Evolutionary conservation across 345 rosid species (phyloP).

Genomic region (Eucalyptus urophylla): DNA sequence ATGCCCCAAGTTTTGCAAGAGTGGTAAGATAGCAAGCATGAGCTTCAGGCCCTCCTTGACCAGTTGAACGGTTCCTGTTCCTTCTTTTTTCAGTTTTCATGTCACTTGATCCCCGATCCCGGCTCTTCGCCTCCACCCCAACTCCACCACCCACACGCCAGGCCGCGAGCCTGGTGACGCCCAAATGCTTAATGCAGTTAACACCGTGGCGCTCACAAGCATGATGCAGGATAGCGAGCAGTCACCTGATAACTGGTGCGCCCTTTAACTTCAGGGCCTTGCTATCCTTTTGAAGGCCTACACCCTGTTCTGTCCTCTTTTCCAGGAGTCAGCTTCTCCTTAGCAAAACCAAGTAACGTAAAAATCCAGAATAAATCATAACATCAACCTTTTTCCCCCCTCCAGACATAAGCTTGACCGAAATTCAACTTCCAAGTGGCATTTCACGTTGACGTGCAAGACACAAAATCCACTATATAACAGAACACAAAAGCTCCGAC

Average conservation of each 20-base stretch:
- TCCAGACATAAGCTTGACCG: background rate
- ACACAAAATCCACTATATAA: background rate
- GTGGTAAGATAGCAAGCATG: background rate
- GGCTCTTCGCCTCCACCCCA: background rate
- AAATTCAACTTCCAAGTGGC: background rate
- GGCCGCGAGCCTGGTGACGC: background rate
- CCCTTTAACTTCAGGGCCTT: background rate
- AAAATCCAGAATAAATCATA: background rate
- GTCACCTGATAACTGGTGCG: background rate
- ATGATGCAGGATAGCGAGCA: fast-evolving
- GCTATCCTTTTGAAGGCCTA: background rate
- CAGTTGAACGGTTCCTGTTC: background rate
- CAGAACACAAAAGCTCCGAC: background rate
- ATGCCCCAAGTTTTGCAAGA: background rate
- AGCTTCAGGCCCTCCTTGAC: background rate
- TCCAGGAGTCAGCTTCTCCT: background rate
- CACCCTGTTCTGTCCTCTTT: background rate
- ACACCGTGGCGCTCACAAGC: background rate
- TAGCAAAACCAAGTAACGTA: background rate
- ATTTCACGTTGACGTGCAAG: background rate
- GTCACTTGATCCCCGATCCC: background rate
- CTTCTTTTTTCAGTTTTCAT: background rate
- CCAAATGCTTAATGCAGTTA: background rate
- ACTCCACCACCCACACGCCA: background rate
- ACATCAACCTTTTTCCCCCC: background rate